Evolutionary conservation across 768 basidiomycete species (phyloP).

Genomic region (Amanita exitialis): DNA sequence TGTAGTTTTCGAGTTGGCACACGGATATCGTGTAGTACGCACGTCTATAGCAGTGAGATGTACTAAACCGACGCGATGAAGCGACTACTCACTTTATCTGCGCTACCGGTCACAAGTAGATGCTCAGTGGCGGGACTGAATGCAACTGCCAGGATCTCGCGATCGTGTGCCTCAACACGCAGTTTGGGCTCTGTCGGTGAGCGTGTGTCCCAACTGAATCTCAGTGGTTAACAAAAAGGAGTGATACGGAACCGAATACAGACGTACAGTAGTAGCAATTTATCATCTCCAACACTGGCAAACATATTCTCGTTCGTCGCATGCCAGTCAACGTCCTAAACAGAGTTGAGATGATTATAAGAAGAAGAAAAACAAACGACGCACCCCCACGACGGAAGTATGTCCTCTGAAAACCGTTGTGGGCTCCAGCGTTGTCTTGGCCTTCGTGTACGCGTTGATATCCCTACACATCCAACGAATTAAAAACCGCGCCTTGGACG

Average conservation of each 20-base stretch:
- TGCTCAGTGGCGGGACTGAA: slow-evolving; percentile 73
- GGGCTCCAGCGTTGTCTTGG: slow-evolving; percentile 74
- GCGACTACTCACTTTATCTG: slow-evolving; percentile 64
- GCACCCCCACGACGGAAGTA: slow-evolving; percentile 82
- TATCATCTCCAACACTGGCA: slow-evolving; percentile 94
- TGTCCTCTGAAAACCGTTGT: slow-evolving; percentile 80
- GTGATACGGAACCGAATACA: neutral
- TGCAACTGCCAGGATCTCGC: slow-evolving; percentile 84
- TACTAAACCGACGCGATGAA: neutral
- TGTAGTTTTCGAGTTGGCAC: slow-evolving; percentile 69
- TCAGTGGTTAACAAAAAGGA: slow-evolving; percentile 7
- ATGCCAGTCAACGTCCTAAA: slow-evolving; percentile 97
- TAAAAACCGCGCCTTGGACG: neutral
- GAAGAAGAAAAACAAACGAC: slow-evolving; percentile 17
- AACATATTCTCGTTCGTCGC: slow-evolving; percentile 72
- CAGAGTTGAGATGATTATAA: slow-evolving; percentile 4
- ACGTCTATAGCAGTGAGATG: slow-evolving; percentile 43
- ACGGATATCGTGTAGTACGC: slow-evolving; percentile 82
- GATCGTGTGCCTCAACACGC: slow-evolving; percentile 77
- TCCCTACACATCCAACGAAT: slow-evolving; percentile 54
- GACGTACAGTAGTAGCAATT: slow-evolving; percentile 83
- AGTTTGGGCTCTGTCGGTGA: slow-evolving; percentile 55
- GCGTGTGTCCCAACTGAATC: slow-evolving; percentile 84
- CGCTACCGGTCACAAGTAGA: slow-evolving; percentile 83
- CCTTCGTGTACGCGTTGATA: slow-evolving; percentile 78